Evolutionary conservation across 1,284 basidiomycete genomes (phyloP).

Genomic region (Prillingera fragicola): DNA sequence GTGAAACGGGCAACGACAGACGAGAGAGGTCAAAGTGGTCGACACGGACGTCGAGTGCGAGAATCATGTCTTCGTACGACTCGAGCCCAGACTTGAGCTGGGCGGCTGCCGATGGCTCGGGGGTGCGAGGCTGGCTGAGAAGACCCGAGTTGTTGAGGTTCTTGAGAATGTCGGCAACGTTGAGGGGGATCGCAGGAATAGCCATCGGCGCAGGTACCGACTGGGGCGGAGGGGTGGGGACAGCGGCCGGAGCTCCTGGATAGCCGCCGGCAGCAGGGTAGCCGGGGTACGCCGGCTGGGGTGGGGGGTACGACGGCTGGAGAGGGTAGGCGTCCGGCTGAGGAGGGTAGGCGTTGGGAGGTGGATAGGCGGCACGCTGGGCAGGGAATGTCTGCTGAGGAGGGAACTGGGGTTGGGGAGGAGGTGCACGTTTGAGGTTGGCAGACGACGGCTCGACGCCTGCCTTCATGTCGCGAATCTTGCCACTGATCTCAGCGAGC

Average conservation of each 20-base stretch:
- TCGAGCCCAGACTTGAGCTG: conserved; percentile 51
- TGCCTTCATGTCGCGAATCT: conserved; percentile 31
- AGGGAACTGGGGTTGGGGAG: background rate
- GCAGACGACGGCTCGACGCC: conserved; percentile 42
- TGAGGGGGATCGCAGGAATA: conserved; percentile 24
- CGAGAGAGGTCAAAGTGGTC: conserved; percentile 60
- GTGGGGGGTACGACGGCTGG: background rate
- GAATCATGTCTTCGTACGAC: conserved; percentile 65
- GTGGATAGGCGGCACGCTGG: no score
- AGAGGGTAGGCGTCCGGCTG: background rate
- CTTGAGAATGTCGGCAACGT: conserved; percentile 40
- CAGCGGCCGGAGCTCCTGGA: conserved; percentile 5
- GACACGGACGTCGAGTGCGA: conserved; percentile 64
- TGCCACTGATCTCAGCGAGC: conserved; percentile 38
- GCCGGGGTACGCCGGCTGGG: no score
- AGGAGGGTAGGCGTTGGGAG: no score
- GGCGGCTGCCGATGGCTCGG: conserved; percentile 48
- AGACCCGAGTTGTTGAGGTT: conserved; percentile 35
- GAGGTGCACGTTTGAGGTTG: conserved; percentile 7
- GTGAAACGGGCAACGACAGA: conserved; percentile 61
- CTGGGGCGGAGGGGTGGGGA: conserved; percentile 9
- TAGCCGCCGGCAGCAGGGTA: no score
- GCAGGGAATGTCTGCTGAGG: no score
- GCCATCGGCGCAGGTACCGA: conserved; percentile 9
- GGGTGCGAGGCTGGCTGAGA: conserved; percentile 52